These are phyloP conservation scores for Populus hybrid DNA, from an alignment of 441 rosid genomes.

Conservation along the genomic window DNA sequence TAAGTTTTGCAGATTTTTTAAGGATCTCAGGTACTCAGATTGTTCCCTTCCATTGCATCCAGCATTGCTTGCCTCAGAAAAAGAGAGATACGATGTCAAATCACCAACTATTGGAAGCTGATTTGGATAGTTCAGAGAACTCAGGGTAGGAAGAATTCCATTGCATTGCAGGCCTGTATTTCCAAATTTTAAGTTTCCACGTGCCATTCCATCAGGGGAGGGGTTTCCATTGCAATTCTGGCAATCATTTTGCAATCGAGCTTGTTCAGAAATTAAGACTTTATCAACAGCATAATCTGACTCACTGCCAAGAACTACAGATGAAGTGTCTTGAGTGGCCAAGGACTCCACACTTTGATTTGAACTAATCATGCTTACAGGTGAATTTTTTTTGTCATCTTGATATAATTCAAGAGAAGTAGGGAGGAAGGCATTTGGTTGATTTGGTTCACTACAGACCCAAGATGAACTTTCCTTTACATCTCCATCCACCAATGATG, in stretches of 20 bases:
- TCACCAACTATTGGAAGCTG: conserved; percentile 22
- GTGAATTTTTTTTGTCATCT: conserved; percentile 23
- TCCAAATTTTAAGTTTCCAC: conserved; percentile 27
- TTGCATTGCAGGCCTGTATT: conserved; percentile 20
- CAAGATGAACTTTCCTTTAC: conserved; percentile 31
- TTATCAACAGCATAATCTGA: conserved; percentile 20
- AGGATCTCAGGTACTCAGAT: conserved; percentile 29
- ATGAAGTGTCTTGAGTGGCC: conserved; percentile 23
- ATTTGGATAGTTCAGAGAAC: conserved; percentile 25
- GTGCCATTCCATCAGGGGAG: conserved; percentile 15
- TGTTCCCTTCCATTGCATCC: conserved; percentile 19
- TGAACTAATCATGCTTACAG: conserved; percentile 23
- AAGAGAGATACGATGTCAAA: conserved; percentile 24
- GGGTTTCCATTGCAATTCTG: conserved; percentile 19
- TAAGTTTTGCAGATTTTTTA: conserved; percentile 25
- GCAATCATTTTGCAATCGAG: conserved; percentile 12
- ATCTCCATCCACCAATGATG: conserved; percentile 32
- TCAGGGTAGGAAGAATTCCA: conserved; percentile 13
- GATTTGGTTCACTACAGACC: conserved; percentile 28
- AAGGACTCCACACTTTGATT: conserved; percentile 24
- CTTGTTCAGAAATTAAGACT: conserved; percentile 24
- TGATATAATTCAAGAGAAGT: conserved; percentile 21
- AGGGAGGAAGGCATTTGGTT: conserved; percentile 20
- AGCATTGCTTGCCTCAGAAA: conserved; percentile 11
- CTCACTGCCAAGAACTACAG: conserved; percentile 25